phyloP scores from a whole-genome alignment of 257 asterid genomes.

The Ophiorrhiza pumila region DNA sequence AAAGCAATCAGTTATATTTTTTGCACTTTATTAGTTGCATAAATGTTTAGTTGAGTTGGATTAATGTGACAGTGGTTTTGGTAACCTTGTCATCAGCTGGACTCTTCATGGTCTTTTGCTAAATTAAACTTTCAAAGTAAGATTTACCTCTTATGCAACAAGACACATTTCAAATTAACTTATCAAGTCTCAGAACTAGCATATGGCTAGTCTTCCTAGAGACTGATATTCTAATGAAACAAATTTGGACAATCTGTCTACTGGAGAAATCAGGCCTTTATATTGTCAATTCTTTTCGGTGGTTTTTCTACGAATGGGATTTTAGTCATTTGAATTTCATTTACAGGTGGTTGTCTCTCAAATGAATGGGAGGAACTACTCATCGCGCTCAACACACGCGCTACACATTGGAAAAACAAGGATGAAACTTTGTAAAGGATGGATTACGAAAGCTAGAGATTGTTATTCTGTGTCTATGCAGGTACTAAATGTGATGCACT shows the following conservation, averaged over 20 bases:
- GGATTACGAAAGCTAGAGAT: slow-evolving; percentile 98
- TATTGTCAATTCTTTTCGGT: not conserved
- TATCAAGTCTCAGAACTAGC: not conserved
- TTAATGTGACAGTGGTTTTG: no score
- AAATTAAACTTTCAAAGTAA: not conserved
- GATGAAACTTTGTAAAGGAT: slow-evolving; percentile 88
- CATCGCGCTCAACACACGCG: slow-evolving; percentile 72
- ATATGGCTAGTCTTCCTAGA: not conserved
- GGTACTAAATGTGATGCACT: slow-evolving; percentile 45
- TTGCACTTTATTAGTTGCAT: not conserved
- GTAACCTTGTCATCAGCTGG: not conserved
- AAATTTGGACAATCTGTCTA: not conserved
- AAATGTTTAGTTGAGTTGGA: not conserved
- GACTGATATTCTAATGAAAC: not conserved
- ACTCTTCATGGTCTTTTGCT: not conserved
- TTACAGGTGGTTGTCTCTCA: slow-evolving; percentile 87
- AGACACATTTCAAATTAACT: no score
- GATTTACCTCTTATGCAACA: not conserved
- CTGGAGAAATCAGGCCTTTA: not conserved
- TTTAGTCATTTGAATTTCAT: not conserved
- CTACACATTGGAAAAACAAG: slow-evolving; percentile 86
- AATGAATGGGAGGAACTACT: slow-evolving; percentile 89
- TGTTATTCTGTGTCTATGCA: slow-evolving; percentile 84
- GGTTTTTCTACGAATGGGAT: not conserved
- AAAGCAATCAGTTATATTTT: not conserved